Conservation (phyloP, 2,329 filamentous ascomycete species). For the Paradendryphiella salina region DNA sequence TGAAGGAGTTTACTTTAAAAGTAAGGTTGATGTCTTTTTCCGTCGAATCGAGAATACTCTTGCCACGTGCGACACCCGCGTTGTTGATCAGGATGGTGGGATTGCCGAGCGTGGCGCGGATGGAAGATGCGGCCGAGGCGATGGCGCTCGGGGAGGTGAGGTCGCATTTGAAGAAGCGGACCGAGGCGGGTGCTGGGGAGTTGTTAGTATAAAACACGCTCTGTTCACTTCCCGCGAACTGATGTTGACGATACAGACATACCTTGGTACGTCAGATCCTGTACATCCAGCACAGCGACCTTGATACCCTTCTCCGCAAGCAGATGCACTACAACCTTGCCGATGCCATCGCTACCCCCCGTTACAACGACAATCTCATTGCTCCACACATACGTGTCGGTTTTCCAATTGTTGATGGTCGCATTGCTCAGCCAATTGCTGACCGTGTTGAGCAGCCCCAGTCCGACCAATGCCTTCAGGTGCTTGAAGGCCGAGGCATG, state of each 20-base stretch:
- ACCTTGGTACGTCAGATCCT: slow-evolving; percentile 60
- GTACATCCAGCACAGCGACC: slow-evolving; percentile 73
- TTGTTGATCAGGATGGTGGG: slow-evolving; percentile 75
- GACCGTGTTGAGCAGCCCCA: slow-evolving; percentile 56
- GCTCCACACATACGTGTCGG: slow-evolving; percentile 65
- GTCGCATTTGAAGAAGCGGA: slow-evolving; percentile 73
- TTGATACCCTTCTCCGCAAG: slow-evolving; percentile 67
- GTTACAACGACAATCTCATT: slow-evolving; percentile 74
- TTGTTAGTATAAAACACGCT: slow-evolving; percentile 7
- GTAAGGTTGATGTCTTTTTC: slow-evolving; percentile 66
- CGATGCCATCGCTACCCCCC: slow-evolving; percentile 75
- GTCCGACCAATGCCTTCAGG: slow-evolving; percentile 58
- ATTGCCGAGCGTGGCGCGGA: slow-evolving; percentile 61
- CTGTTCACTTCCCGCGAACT: background rate
- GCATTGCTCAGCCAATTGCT: slow-evolving; percentile 58
- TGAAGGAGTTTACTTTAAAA: slow-evolving; percentile 71
- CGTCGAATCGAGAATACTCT: slow-evolving; percentile 62
- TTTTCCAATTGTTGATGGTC: slow-evolving; percentile 56
- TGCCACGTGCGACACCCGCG: slow-evolving; percentile 66
- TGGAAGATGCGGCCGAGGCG: slow-evolving; percentile 54
- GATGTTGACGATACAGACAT: background rate
- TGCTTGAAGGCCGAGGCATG: slow-evolving; percentile 57
- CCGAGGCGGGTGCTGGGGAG: slow-evolving; percentile 52
- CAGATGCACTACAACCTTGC: slow-evolving; percentile 64
- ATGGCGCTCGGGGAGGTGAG: slow-evolving; percentile 63